Conservation (phyloP, 805 yeast species). For the Lachancea kluyveri region DNA sequence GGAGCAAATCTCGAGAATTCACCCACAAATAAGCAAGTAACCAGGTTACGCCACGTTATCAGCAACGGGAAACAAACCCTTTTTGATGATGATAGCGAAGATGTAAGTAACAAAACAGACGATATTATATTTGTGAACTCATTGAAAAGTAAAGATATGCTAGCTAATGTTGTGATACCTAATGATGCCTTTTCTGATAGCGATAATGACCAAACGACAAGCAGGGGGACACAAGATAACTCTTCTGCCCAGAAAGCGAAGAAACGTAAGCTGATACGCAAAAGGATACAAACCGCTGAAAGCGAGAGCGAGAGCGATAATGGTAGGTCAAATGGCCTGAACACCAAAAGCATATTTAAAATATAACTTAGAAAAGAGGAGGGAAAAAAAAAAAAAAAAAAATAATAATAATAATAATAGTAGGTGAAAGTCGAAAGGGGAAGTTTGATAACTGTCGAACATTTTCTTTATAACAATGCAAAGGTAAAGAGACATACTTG, state of each 20-base stretch:
- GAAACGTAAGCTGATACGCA: conserved; percentile 17
- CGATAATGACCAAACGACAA: conserved; percentile 4
- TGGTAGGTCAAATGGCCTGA: conserved; percentile 1
- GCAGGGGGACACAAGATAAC: conserved; percentile 1
- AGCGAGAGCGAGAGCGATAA: conserved; percentile 10
- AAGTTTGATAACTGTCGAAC: too few relatives aligned
- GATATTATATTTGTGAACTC: conserved; percentile 16
- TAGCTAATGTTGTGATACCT: conserved; percentile 15
- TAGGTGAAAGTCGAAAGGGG: too few relatives aligned
- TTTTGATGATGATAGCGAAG: conserved; percentile 14
- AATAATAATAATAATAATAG: too few relatives aligned
- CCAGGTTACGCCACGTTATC: conserved; percentile 19
- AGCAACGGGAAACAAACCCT: conserved; percentile 19
- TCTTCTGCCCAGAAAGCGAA: conserved; percentile 3
- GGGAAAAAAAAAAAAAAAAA: too few relatives aligned
- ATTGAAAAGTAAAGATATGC: conserved; percentile 12
- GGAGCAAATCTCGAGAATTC: conserved; percentile 19
- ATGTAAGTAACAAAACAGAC: conserved; percentile 14
- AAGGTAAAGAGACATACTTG: too few relatives aligned
- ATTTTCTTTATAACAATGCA: too few relatives aligned
- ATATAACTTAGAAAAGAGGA: too few relatives aligned
- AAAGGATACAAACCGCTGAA: conserved; percentile 16
- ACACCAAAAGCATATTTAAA: too few relatives aligned
- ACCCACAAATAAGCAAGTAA: conserved; percentile 12
- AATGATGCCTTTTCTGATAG: conserved; percentile 14